Evolutionary conservation across 1,284 basidiomycete genomes (phyloP), one percentile per base, ranked within the genome.

Genomic region (Macrocybe sp.): DNA sequence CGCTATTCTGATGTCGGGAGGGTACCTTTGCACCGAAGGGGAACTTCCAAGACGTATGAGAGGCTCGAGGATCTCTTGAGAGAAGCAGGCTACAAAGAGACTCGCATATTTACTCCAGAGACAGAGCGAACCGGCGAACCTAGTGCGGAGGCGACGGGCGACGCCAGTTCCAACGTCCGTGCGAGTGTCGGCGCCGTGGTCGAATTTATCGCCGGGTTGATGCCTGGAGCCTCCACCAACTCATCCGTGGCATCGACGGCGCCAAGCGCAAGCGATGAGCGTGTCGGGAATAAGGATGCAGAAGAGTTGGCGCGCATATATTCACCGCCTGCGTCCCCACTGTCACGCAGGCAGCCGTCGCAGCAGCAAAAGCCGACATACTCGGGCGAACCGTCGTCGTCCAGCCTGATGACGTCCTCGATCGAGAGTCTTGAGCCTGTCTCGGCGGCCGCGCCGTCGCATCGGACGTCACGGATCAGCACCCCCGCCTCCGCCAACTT

Each of bases 61-160:
- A 76, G 82, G 4, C 74, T 94, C 29, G 91, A 92, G 57, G 87
- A 92, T 64, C 73, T 94, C 11, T 72, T 94, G 16, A 74, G 80
- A 46, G 86, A 92, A 61, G 89, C 89, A 0, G 91, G 91, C 3
- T 93, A 92, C 73, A 92, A 90, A 64, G 91, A 93, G 62, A 92
- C 90, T 0, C 76, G 91, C 31, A 76, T 94, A 11, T 89, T 89
- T 58, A 92, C 92, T 0, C 90, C 92, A 5, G 89, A 92, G 64
- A 70, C 74, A 0, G 88, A 92, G 54, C 75, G 79, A 22, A 41
- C 39, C 22, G 22, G 22, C 22, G 51, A 36, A 5, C 48, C 51
- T 12, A 47, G 53, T 41, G 32, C 30, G 9, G 49, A 52, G 6
- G 50, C 37, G 7, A 56, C 64, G 35, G 59, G 64, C 30, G 64